phyloP scores from a whole-genome alignment of 306 rosid species.

The Glycine soja region DNA sequence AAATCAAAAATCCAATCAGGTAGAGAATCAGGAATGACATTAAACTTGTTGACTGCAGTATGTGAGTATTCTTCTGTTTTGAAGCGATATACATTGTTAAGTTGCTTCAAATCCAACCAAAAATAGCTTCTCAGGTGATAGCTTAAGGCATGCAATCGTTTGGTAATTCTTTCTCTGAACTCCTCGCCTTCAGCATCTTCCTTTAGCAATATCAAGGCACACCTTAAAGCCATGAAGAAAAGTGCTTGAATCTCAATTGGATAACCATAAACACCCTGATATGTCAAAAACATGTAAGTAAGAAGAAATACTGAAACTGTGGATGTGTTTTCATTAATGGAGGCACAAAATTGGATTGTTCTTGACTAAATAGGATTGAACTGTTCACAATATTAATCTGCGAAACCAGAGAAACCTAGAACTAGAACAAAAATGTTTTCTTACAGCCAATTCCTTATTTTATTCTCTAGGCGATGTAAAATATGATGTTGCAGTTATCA shows the following conservation, averaged over 20 bases:
- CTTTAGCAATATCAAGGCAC: conserved; percentile 80
- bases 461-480: neutral
- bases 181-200: conserved; percentile 84
- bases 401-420: too few relatives aligned
- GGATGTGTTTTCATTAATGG: neutral
- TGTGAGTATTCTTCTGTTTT: conserved; percentile 94
- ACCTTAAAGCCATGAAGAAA: conserved; percentile 93
- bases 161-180: conserved; percentile 64
- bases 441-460: neutral
- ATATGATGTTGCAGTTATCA: conserved; percentile 17
- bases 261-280: conserved; percentile 90
- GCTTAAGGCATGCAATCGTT: conserved; percentile 83
- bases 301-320: neutral
- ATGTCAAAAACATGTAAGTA: neutral
- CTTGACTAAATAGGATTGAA: neutral
- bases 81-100: conserved; percentile 79
- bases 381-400: neutral
- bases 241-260: conserved; percentile 94
- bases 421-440: neutral
- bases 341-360: too few relatives aligned
- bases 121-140: conserved; percentile 87
- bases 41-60: conserved; percentile 90
- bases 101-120: conserved; percentile 88
- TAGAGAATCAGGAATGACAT: conserved; percentile 87
- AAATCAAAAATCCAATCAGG: conserved; percentile 91